These are phyloP conservation scores for Talaromyces sp. DNA, from an alignment of 2,329 filamentous ascomycete species.

Conservation along the genomic window DNA sequence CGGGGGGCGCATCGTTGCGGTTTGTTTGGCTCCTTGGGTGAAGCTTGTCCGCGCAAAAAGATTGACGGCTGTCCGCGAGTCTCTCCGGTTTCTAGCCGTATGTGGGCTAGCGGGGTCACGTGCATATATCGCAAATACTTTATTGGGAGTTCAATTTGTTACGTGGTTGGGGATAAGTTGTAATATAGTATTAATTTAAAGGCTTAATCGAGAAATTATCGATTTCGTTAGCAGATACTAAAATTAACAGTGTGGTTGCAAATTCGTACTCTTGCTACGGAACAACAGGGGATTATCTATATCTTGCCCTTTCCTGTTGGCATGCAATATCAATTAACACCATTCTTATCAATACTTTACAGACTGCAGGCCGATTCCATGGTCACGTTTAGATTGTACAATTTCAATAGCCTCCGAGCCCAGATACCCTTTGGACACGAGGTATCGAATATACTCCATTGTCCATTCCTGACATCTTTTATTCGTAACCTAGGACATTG, in stretches of 20 bases:
- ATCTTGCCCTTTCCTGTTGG: too few species aligned
- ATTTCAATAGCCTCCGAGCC: slow-evolving; percentile 18
- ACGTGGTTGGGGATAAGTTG: too few species aligned
- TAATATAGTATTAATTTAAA: too few species aligned
- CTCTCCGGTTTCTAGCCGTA: background rate
- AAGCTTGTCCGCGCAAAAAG: background rate
- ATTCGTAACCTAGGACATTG: slow-evolving; percentile 21
- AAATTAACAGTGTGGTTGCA: too few species aligned
- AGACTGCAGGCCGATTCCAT: slow-evolving; percentile 22
- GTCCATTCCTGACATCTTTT: slow-evolving; percentile 31
- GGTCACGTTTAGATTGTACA: slow-evolving; percentile 27
- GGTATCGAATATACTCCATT: slow-evolving; percentile 24
- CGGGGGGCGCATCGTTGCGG: slow-evolving; percentile 32
- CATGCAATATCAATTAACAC: too few species aligned
- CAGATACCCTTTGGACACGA: slow-evolving; percentile 20
- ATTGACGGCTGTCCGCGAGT: background rate
- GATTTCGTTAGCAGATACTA: too few species aligned
- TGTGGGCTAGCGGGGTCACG: background rate
- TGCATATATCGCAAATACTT: background rate
- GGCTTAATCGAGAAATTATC: too few species aligned
- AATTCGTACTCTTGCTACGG: too few species aligned
- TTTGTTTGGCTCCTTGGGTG: background rate
- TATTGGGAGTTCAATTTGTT: too few species aligned
- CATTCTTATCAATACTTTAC: background rate
- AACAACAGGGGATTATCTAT: too few species aligned